Evolutionary conservation across 768 basidiomycete species (phyloP).

Genomic region (Russula lepida): DNA sequence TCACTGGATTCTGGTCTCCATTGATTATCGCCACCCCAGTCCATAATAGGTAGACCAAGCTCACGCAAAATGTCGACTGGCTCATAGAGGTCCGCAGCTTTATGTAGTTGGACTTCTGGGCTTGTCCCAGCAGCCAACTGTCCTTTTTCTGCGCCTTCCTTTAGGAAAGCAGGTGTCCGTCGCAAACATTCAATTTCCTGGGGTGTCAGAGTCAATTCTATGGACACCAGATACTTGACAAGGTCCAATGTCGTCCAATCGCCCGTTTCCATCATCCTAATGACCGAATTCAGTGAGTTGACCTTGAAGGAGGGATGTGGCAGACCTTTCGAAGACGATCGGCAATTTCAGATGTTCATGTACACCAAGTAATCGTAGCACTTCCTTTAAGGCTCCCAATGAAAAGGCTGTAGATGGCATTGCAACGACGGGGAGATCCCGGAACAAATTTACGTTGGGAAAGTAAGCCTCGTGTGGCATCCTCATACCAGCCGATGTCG

Average conservation of each 20-base stretch:
- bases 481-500: conserved; percentile 57
- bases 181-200: conserved; percentile 48
- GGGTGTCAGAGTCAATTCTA: conserved; percentile 51
- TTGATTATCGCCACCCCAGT: conserved; percentile 73
- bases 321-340: conserved; percentile 77
- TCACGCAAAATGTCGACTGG: conserved; percentile 64
- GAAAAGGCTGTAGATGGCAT: conserved; percentile 55
- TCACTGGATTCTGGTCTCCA: conserved; percentile 83
- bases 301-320: not conserved
- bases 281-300: not conserved
- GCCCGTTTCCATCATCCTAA: conserved; percentile 80
- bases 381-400: conserved; percentile 63
- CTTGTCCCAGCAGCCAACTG: conserved; percentile 21
- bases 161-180: conserved; percentile 68
- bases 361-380: conserved; percentile 69
- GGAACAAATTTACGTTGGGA: conserved; percentile 75
- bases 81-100: conserved; percentile 76
- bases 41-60: conserved; percentile 72
- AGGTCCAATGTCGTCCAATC: conserved; percentile 85
- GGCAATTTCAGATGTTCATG: conserved; percentile 89
- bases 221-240: conserved; percentile 78
- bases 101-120: conserved; percentile 40
- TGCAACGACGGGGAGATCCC: conserved; percentile 72
- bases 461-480: conserved; percentile 73
- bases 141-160: conserved; percentile 34